A percentile compares a stretch with the other conserved stretches of the same genome.
phyloP scores from a whole-genome alignment of 2,329 filamentous ascomycete genomes.

The Sclerotinia nivalis region DNA sequence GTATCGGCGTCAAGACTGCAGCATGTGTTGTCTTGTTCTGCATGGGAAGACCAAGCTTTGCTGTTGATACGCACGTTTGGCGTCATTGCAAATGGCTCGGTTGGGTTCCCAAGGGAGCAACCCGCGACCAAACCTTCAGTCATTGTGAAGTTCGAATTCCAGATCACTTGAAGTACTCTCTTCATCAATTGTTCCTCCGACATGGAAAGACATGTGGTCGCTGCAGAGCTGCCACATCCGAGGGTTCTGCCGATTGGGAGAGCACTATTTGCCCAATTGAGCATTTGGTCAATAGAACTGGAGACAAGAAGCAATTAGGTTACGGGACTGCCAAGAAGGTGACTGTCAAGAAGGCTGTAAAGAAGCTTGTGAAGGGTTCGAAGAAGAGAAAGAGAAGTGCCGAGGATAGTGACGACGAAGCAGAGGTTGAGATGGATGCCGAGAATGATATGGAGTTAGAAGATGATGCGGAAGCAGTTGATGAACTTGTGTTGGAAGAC shows the following conservation, averaged over 20 bases:
- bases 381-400: slow-evolving; percentile 26
- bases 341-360: slow-evolving; percentile 2
- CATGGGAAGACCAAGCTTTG: slow-evolving; percentile 54
- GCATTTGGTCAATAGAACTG: slow-evolving; percentile 59
- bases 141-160: slow-evolving; percentile 56
- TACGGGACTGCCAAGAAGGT: slow-evolving; percentile 17
- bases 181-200: slow-evolving; percentile 56
- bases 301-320: slow-evolving; percentile 48
- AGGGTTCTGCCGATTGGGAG: slow-evolving; percentile 62
- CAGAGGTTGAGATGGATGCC: slow-evolving; percentile 20
- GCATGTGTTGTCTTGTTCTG: slow-evolving; percentile 59
- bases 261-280: slow-evolving; percentile 62
- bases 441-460: not conserved
- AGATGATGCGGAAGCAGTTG: not conserved
- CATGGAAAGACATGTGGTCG: slow-evolving; percentile 53
- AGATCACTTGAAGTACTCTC: slow-evolving; percentile 54
- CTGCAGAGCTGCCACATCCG: slow-evolving; percentile 53
- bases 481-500: not conserved
- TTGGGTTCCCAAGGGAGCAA: slow-evolving; percentile 56
- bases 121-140: slow-evolving; percentile 50
- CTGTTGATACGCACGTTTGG: slow-evolving; percentile 59
- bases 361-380: slow-evolving; percentile 21
- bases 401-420: slow-evolving; percentile 28
- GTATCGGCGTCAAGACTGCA: slow-evolving; percentile 59
- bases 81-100: slow-evolving; percentile 54